Evolutionary conservation across 257 asterid genomes (phyloP).

Genomic region (Salvia miltiorrhiza): DNA sequence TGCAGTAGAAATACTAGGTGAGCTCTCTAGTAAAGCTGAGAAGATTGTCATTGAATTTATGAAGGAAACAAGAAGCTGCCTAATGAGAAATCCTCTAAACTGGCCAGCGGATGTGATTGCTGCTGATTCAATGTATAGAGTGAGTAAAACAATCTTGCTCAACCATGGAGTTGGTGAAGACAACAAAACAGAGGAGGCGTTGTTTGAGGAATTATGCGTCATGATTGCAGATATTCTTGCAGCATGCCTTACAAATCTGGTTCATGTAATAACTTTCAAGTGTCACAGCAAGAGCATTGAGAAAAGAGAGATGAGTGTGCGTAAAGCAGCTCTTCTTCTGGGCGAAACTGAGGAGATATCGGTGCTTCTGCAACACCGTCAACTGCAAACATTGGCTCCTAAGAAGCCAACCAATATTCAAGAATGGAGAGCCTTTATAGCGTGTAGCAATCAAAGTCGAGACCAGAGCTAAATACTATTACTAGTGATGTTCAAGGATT

Average conservation of each 20-base stretch:
- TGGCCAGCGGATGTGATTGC: conserved; percentile 38
- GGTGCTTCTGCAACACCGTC: not conserved
- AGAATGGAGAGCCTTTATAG: conserved; percentile 28
- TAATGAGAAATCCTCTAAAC: conserved; percentile 32
- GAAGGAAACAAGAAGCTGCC: conserved; percentile 16
- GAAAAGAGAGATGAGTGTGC: conserved; percentile 30
- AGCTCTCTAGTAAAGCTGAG: conserved; percentile 16
- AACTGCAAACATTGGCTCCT: not conserved
- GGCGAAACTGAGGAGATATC: conserved; percentile 44
- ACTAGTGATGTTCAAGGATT: too few species aligned
- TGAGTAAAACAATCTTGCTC: conserved; percentile 22
- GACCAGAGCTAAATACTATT: not conserved
- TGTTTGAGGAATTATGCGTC: conserved; percentile 29
- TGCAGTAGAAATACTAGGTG: not conserved
- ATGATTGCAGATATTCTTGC: conserved; percentile 42
- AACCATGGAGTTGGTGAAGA: conserved; percentile 6
- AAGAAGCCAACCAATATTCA: conserved; percentile 25
- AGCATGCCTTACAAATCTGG: conserved; percentile 37
- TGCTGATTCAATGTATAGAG: conserved; percentile 38
- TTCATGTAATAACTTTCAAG: conserved; percentile 27
- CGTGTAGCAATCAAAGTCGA: too few species aligned
- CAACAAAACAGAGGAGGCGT: conserved; percentile 20
- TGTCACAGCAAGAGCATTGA: conserved; percentile 31
- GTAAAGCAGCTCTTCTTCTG: conserved; percentile 34
- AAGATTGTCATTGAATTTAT: conserved; percentile 29